phyloP scores from a whole-genome alignment of 306 rosid species.

The Sechiopsis laciniata region DNA sequence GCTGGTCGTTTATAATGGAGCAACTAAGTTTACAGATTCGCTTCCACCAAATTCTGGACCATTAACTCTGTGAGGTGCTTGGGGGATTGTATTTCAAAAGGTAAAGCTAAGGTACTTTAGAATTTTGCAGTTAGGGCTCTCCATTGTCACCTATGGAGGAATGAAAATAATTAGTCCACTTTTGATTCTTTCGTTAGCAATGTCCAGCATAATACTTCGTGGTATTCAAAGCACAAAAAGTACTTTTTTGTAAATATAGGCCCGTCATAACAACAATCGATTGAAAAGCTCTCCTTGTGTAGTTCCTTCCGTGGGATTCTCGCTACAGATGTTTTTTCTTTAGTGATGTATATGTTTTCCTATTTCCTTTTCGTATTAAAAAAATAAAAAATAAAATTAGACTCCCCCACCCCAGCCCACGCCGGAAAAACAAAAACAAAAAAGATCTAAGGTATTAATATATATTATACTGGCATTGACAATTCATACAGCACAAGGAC shows the following conservation, averaged over 20 bases:
- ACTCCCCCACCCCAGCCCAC: not conserved
- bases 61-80: not conserved
- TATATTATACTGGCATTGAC: not conserved
- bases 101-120: not conserved
- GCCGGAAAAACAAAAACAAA: not conserved
- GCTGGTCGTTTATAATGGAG: not conserved
- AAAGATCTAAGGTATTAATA: not conserved
- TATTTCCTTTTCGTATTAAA: not conserved
- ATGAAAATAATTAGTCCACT: not conserved
- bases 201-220: not conserved
- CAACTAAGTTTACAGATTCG: not conserved
- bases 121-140: not conserved
- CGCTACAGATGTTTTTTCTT: not conserved
- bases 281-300: not conserved
- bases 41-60: not conserved
- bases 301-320: not conserved
- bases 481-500: not conserved
- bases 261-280: not conserved
- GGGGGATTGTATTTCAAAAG: not conserved
- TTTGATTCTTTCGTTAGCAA: not conserved
- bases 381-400: not conserved
- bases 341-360: not conserved
- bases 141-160: not conserved
- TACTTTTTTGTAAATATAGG: not conserved
- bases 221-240: not conserved